Evolutionary conservation across 1,139 yeast species (phyloP).

Genomic region (Sugiyamaella novakii): DNA sequence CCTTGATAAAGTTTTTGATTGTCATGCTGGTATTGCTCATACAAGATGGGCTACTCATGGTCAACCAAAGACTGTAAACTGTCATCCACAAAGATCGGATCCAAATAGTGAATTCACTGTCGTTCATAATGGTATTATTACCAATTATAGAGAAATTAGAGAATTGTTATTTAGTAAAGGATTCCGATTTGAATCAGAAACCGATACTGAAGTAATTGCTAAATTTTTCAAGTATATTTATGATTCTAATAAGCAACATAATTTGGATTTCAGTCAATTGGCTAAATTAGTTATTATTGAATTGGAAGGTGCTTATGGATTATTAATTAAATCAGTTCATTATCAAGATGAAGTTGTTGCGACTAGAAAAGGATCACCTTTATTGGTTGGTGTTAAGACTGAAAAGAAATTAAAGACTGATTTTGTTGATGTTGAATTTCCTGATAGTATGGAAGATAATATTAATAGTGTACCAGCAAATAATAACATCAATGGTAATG

Average conservation of each 20-base stretch:
- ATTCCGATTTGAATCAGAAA: slow-evolving; percentile 81
- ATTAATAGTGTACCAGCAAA: slow-evolving; percentile 28
- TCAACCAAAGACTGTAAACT: slow-evolving; percentile 78
- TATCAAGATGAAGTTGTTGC: slow-evolving; percentile 97
- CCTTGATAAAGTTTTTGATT: slow-evolving; percentile 67
- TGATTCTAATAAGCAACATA: slow-evolving; percentile 73
- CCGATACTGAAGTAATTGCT: slow-evolving; percentile 98
- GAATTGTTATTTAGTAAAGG: slow-evolving; percentile 81
- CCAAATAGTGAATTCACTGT: slow-evolving; percentile 78
- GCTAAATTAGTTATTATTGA: slow-evolving; percentile 92
- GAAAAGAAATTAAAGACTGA: slow-evolving; percentile 94
- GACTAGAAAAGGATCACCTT: slow-evolving; percentile 97
- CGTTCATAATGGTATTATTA: slow-evolving; percentile 97
- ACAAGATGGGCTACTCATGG: slow-evolving; percentile 99
- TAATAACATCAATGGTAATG: slow-evolving; percentile 26
- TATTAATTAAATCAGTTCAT: slow-evolving; percentile 86
- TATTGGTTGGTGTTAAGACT: slow-evolving; percentile 95
- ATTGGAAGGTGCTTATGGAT: slow-evolving; percentile 96
- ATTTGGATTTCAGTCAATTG: slow-evolving; percentile 84
- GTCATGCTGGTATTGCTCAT: slow-evolving; percentile 97
- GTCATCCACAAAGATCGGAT: slow-evolving; percentile 97
- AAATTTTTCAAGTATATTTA: slow-evolving; percentile 89
- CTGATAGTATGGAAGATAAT: slow-evolving; percentile 52
- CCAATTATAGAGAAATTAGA: slow-evolving; percentile 89
- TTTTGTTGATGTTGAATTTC: slow-evolving; percentile 97